phyloP scores from a whole-genome alignment of 495 filamentous ascomycete species.

The Thermothielavioides terrestris region DNA sequence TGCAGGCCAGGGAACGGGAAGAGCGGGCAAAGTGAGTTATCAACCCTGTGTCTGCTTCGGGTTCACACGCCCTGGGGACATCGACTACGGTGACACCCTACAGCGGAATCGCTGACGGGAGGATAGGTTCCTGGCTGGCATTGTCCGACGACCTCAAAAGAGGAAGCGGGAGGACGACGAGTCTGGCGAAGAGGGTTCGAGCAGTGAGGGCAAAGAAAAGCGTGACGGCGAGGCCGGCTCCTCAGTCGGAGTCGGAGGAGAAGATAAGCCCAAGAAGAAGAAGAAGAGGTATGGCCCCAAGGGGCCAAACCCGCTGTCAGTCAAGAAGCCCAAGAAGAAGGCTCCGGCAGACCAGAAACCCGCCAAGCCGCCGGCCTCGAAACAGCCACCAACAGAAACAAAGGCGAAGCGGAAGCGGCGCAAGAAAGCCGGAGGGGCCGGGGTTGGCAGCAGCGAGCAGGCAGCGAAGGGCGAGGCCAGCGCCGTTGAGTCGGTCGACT shows the following conservation, averaged over 20 bases:
- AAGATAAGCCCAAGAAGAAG: constrained; percentile 45
- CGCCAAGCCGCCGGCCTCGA: constrained; percentile 9
- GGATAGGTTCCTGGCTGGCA: constrained; percentile 23
- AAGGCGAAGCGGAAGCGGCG: constrained; percentile 39
- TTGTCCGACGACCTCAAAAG: constrained; percentile 28
- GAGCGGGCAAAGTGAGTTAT: constrained; percentile 69
- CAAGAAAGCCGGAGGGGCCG: constrained; percentile 29
- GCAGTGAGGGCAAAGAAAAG: constrained; percentile 17
- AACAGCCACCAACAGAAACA: constrained; percentile 13
- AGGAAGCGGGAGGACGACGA: constrained; percentile 48
- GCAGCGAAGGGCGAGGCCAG: constrained; percentile 5
- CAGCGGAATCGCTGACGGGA: constrained; percentile 8
- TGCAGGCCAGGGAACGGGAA: constrained; percentile 52
- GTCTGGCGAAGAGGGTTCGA: constrained; percentile 18
- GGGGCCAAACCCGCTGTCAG: constrained; percentile 78
- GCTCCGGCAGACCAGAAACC: constrained; percentile 7
- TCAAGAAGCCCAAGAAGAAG: constrained; percentile 57
- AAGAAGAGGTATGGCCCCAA: constrained; percentile 57
- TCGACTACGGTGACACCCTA: too few species aligned
- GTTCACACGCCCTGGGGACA: too few species aligned
- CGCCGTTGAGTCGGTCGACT: constrained; percentile 14
- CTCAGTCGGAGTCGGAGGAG: constrained; percentile 19
- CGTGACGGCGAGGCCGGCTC: constrained; percentile 12
- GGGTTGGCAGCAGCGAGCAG: constrained; percentile 7
- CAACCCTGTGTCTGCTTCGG: not conserved